A percentile compares a stretch with the other conserved stretches of the same genome.
Evolutionary conservation across 495 filamentous ascomycete genomes (phyloP).

Genomic region (Pseudotulostoma volvatum): DNA sequence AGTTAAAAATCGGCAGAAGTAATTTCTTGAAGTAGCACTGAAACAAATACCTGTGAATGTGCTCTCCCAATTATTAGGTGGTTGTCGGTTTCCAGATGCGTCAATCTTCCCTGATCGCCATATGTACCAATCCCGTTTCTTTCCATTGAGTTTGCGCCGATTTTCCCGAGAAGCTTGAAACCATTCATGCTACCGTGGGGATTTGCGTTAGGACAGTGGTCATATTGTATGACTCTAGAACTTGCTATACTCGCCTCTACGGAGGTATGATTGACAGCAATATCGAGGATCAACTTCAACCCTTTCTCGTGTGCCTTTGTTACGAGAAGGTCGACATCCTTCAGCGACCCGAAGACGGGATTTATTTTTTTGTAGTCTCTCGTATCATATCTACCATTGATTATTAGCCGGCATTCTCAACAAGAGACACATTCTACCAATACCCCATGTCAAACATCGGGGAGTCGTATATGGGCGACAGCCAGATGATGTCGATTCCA

Average conservation of each 20-base stretch:
- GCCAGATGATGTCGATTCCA: constrained; percentile 42
- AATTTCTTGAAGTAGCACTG: constrained; percentile 12
- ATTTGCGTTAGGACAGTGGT: too few species aligned
- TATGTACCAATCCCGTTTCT: constrained; percentile 38
- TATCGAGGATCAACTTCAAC: constrained; percentile 45
- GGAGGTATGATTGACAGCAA: constrained; percentile 51
- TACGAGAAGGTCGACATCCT: constrained; percentile 38
- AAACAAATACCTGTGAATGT: constrained; percentile 22
- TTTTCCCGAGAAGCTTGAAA: constrained; percentile 40
- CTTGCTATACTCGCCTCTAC: too few species aligned
- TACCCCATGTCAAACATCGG: constrained; percentile 25
- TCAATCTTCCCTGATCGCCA: constrained; percentile 31
- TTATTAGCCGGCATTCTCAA: neutral
- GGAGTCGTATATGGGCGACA: constrained; percentile 39
- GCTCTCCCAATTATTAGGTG: constrained; percentile 35
- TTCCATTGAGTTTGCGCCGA: constrained; percentile 10
- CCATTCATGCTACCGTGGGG: constrained; percentile 45
- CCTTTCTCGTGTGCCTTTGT: constrained; percentile 24
- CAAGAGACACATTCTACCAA: too few species aligned
- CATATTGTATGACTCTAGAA: too few species aligned
- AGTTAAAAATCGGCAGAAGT: constrained; percentile 9
- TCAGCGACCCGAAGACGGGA: constrained; percentile 32
- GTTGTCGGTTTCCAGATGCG: constrained; percentile 25
- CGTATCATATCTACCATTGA: constrained; percentile 29
- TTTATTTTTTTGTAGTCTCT: constrained; percentile 42